These are phyloP conservation scores for Exophiala aquamarina DNA, from an alignment of 2,329 filamentous ascomycete species.

Conservation along the genomic window DNA sequence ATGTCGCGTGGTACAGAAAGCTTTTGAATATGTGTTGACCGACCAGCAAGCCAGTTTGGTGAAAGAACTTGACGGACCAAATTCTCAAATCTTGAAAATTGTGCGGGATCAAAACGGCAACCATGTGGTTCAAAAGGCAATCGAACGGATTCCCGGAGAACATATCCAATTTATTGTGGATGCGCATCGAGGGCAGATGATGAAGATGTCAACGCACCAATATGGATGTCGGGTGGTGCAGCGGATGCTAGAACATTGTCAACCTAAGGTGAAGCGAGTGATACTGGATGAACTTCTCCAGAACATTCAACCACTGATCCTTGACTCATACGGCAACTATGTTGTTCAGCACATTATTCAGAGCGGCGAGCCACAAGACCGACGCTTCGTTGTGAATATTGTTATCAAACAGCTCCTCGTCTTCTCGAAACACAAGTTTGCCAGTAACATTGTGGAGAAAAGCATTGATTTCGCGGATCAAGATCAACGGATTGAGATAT, in stretches of 20 bases:
- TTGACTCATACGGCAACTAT: constrained; percentile 92
- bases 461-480: constrained; percentile 73
- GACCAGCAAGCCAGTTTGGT: constrained; percentile 86
- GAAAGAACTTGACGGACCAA: constrained; percentile 82
- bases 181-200: constrained; percentile 73
- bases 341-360: constrained; percentile 90
- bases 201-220: constrained; percentile 70
- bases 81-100: constrained; percentile 71
- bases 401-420: constrained; percentile 70
- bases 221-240: constrained; percentile 95
- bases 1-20: constrained; percentile 95
- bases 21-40: constrained; percentile 84
- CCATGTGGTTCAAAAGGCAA: constrained; percentile 93
- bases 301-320: constrained; percentile 70
- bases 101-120: constrained; percentile 91
- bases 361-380: constrained; percentile 72
- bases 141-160: constrained; percentile 73
- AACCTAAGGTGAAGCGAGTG: constrained; percentile 66
- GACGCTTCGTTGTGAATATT: constrained; percentile 68
- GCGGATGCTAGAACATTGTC: constrained; percentile 81
- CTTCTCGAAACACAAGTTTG: constrained; percentile 92
- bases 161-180: constrained; percentile 85
- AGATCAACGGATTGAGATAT: constrained; percentile 69
- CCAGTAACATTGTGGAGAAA: constrained; percentile 95
- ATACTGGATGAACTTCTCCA: constrained; percentile 78